Percentiles rank a stretch among this genome's conserved stretches.
These are phyloP conservation scores for Jacaranda copaia DNA, from an alignment of 257 asterid genomes.

Conservation along the genomic window DNA sequence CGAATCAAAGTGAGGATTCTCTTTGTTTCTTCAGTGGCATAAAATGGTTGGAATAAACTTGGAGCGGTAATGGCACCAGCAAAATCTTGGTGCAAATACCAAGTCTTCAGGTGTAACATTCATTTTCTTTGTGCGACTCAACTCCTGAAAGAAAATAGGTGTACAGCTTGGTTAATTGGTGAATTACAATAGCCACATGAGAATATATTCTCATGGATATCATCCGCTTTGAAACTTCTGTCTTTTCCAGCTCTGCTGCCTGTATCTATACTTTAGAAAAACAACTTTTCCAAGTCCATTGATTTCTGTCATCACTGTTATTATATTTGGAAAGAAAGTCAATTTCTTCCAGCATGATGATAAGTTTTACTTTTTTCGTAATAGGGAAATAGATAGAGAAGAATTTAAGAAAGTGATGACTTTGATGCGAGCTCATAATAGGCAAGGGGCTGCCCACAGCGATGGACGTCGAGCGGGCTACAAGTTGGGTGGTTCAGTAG, in stretches of 20 bases:
- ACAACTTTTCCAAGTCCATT: conserved; percentile 11
- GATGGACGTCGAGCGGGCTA: conserved; percentile 82
- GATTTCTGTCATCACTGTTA: conserved; percentile 17
- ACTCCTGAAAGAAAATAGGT: not conserved
- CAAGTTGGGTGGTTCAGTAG: conserved; percentile 67
- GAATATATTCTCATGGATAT: not conserved
- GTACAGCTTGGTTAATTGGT: conserved; percentile 2
- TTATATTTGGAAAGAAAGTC: conserved; percentile 14
- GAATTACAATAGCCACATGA: not conserved
- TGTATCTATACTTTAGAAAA: conserved; percentile 1
- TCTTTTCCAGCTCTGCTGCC: conserved; percentile 4
- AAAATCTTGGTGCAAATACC: not conserved
- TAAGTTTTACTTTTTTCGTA: conserved; percentile 22
- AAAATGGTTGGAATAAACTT: not conserved
- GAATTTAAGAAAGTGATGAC: conserved; percentile 93
- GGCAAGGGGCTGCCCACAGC: conserved; percentile 82
- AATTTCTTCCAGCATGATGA: conserved; percentile 26
- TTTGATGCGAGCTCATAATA: conserved; percentile 85
- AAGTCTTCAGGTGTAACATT: not conserved
- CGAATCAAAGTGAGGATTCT: not conserved
- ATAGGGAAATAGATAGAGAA: conserved; percentile 73
- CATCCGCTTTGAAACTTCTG: conserved; percentile 30
- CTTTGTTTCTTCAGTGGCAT: not conserved
- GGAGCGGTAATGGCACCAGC: not conserved
- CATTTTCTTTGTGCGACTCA: not conserved